A percentile compares a stretch with the other conserved stretches of the same genome.
Conservation (phyloP, 768 basidiomycete genomes). For the Lactarius pseudohatsudake region DNA sequence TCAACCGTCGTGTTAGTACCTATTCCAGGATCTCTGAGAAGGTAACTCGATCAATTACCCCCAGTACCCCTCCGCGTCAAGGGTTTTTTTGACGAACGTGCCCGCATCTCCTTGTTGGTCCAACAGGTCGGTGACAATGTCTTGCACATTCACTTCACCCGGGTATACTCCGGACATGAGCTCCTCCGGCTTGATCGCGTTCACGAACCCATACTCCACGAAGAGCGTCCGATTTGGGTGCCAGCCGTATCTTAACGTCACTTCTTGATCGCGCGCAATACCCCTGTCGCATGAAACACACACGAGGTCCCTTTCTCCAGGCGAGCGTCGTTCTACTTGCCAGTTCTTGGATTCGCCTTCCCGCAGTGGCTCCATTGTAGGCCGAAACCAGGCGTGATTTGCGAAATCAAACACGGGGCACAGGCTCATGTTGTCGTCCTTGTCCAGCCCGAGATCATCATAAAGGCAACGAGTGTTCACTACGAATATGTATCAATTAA, state of each 20-base stretch:
- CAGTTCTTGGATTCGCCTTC: slow-evolving; percentile 13
- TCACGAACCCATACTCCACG: slow-evolving; percentile 89
- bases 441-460: slow-evolving; percentile 53
- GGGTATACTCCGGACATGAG: slow-evolving; percentile 34
- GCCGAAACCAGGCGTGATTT: slow-evolving; percentile 58
- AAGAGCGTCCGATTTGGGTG: slow-evolving; percentile 79
- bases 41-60: slow-evolving; percentile 48
- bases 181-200: slow-evolving; percentile 36
- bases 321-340: slow-evolving; percentile 6
- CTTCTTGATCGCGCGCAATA: slow-evolving; percentile 56
- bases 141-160: slow-evolving; percentile 66
- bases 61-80: slow-evolving; percentile 77
- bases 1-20: slow-evolving; percentile 15
- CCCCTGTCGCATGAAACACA: slow-evolving; percentile 44
- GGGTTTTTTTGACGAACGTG: slow-evolving; percentile 48
- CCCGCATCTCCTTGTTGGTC: slow-evolving; percentile 42
- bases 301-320: slow-evolving; percentile 40
- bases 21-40: slow-evolving; percentile 6
- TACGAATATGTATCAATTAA: slow-evolving; percentile 35
- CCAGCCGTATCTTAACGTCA: slow-evolving; percentile 75
- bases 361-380: slow-evolving; percentile 45
- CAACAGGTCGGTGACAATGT: slow-evolving; percentile 52
- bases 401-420: slow-evolving; percentile 92
- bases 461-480: slow-evolving; percentile 94
- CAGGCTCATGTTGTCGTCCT: slow-evolving; percentile 78